Base-by-base conservation (phyloP, 2,329 filamentous ascomycete species). In the Daldinia eschscholtzii region DNA sequence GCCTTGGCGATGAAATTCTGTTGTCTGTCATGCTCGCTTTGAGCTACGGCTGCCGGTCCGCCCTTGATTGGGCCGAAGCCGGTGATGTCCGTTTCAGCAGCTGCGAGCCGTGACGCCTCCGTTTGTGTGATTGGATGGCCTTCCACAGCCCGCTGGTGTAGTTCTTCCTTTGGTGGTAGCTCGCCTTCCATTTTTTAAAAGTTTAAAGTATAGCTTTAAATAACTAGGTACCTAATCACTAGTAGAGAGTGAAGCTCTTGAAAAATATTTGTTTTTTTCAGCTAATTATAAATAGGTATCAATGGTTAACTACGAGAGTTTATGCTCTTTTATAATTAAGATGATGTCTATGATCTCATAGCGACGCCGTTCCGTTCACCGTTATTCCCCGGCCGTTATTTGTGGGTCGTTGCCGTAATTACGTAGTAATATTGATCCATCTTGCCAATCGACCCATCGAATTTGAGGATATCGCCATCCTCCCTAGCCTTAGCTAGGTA, bases 1-100 rank as follows among this genome's bases (percentile, higher is more conserved):
- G 77, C 76, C 46, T 73, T 75, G 10, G 68, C 72, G 18, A 77
- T 48, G 62, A 79, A 79, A 67, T 79, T 79, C 61, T 78, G 74
- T 65, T 79, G 78, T 56, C 72, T 76, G 68, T 77, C 76, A 62
- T 79, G 76, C 63, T 77, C 63, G 66, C 77, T 77, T 67, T 80
- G 79, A 0, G 78, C 78, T 4, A 73, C 76, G 4, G 78, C 77
- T 1, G 79, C 78, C 1, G 75, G 64, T 1, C 79, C 79, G 52
- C 77, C 78, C 52, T 78, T 78, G 61, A 79, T 74, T 30, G 76
- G 74, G 0, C 76, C 77, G 53, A 71, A 69, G 12, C 75, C 75
- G n/a, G 77, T 78, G 58, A 76, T 57, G 42, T 76, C 74, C 39
- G 70, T 70, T 68, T 79, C 77, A 42, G 71, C 60, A 4, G 65